Conservation (phyloP, 306 rosid genomes). For the Vachellia collinsii region DNA sequence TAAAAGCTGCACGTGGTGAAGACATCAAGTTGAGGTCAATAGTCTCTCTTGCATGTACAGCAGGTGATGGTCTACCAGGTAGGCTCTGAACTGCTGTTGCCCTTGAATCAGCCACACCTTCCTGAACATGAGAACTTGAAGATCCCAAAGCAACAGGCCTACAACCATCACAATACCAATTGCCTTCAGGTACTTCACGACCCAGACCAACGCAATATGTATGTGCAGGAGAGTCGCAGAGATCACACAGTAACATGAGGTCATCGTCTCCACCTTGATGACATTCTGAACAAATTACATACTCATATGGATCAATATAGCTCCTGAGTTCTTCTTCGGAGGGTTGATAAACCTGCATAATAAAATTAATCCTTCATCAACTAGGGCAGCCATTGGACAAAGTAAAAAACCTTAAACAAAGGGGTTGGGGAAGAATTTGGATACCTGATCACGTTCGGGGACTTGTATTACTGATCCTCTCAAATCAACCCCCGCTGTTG, state of each 20-base stretch:
- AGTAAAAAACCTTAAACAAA: slow-evolving; percentile 26
- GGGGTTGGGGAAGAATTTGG: slow-evolving; percentile 17
- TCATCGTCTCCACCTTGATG: slow-evolving; percentile 95
- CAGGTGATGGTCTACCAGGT: slow-evolving; percentile 57
- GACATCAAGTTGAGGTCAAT: slow-evolving; percentile 76
- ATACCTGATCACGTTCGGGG: slow-evolving; percentile 98
- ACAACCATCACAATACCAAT: slow-evolving; percentile 96
- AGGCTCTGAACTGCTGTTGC: slow-evolving; percentile 44
- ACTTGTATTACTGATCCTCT: slow-evolving; percentile 72
- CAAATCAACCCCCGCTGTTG: slow-evolving; percentile 61
- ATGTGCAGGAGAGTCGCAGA: slow-evolving; percentile 97
- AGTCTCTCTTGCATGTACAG: slow-evolving; percentile 52
- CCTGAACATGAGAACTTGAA: slow-evolving; percentile 72
- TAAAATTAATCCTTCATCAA: slow-evolving; percentile 31
- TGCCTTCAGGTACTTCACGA: slow-evolving; percentile 87
- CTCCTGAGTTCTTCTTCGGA: slow-evolving; percentile 97
- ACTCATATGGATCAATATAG: slow-evolving; percentile 91
- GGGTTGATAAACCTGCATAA: slow-evolving; percentile 92
- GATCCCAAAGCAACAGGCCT: slow-evolving; percentile 80
- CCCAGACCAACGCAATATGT: slow-evolving; percentile 97
- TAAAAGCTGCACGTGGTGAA: slow-evolving; percentile 54
- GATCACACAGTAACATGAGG: slow-evolving; percentile 94
- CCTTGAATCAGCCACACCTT: slow-evolving; percentile 58
- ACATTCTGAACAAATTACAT: slow-evolving; percentile 88
- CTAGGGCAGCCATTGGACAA: slow-evolving; percentile 27